Evolutionary conservation across 2,329 filamentous ascomycete species (phyloP), one percentile per base, ranked within the genome.

Genomic region (Shiraia sp.): DNA sequence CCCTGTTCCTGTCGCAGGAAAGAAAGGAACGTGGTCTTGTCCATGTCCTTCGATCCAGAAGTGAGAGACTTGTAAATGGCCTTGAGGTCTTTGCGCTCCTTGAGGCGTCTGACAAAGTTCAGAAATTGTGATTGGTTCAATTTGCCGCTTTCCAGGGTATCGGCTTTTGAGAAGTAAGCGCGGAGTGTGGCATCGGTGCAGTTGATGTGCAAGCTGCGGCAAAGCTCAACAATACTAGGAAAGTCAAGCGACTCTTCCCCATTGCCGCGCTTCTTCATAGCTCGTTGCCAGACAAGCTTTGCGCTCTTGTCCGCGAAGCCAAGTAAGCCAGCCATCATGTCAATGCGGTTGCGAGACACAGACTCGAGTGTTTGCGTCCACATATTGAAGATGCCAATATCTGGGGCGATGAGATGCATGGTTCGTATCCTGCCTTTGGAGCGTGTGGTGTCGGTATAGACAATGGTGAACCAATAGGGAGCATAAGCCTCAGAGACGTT

Each of bases 121-220:
- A 88, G 82, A 67, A 97, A 99, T 57, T 95, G 86, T 16, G 74
- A 66, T 59, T 90, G 95, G 63, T 87, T 85, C 38, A 99, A 76
- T 36, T 79, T 80, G 16, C 85, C 85, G 2, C 77, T 80, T 36
- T 75, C 72, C 16, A 79, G 77, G n/a, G 74, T 73, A 60, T 92
- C 88, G 5, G 87, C 88, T 45, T 82, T 78, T 42, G 81, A 76
- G 59, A 97, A 96, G 56, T 87, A 88, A 23, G 79, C 76, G 40
- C 81, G 82, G 4, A 97, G 75, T 32, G 87, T 85, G 40, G 82
- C 80, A 47, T 85, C 82, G 2, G 90, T 87, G 59, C 88, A 90
- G 68, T 96, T 91, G 59, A 99, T 96, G 66, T 97, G 91, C 32
- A 97, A 76, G 59, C 86, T 91, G 46, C 87, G 87, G 72, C 93